Conservation (phyloP, 2,329 filamentous ascomycete species). For the Malbranchea cinnamomea region DNA sequence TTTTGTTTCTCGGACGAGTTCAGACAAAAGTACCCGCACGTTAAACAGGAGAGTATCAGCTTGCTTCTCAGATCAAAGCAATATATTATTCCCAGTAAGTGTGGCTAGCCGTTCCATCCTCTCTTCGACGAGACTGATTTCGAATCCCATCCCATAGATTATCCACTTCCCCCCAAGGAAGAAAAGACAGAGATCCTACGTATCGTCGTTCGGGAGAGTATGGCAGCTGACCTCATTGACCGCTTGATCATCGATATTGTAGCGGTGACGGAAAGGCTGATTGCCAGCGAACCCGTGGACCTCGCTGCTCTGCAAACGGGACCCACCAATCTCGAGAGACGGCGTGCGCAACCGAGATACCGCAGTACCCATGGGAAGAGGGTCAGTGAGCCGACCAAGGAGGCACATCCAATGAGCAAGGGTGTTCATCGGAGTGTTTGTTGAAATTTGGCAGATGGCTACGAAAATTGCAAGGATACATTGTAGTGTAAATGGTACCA, state of each 20-base stretch:
- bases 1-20: conserved; percentile 50
- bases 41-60: conserved; percentile 49
- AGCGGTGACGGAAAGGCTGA: conserved; percentile 45
- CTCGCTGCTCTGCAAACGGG: conserved; percentile 34
- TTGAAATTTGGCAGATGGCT: no score
- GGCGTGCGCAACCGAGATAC: conserved; percentile 15
- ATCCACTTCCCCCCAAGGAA: conserved; percentile 48
- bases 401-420: conserved; percentile 8
- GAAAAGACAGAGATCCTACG: conserved; percentile 50
- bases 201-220: conserved; percentile 51
- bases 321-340: conserved; percentile 27
- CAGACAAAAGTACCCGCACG: conserved; percentile 43
- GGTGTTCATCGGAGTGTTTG: conserved; percentile 12
- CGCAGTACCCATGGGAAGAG: no score
- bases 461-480: no score
- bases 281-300: conserved; percentile 39
- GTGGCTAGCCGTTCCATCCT: no score
- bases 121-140: neutral
- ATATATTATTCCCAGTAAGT: conserved; percentile 52
- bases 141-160: conserved; percentile 30
- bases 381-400: neutral
- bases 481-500: no score
- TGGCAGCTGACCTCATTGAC: conserved; percentile 54
- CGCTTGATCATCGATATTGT: conserved; percentile 46
- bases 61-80: conserved; percentile 50